phyloP scores from a whole-genome alignment of 2,329 filamentous ascomycete genomes.

The Penicillium thymicola region DNA sequence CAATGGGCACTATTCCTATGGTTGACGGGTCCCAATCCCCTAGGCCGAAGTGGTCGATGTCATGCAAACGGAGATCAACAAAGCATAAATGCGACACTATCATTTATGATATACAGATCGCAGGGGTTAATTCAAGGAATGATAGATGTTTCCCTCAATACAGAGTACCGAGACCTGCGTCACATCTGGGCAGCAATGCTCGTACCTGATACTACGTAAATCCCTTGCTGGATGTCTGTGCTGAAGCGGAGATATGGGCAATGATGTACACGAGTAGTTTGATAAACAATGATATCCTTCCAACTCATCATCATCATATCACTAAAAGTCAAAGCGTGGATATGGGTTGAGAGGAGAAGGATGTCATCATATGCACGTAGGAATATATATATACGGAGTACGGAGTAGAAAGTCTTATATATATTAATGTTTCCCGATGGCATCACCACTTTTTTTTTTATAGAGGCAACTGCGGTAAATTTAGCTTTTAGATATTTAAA shows the following conservation, averaged over 20 bases:
- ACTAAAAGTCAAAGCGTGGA: conserved; percentile 2
- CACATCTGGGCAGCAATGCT: conserved; percentile 12
- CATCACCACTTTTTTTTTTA: conserved; percentile 11
- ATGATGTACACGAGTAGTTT: neutral
- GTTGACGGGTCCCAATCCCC: conserved; percentile 8
- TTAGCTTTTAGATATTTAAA: neutral
- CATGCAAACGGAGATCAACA: conserved; percentile 13
- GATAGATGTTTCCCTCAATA: conserved; percentile 7
- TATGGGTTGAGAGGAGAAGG: neutral
- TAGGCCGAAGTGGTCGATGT: conserved; percentile 19
- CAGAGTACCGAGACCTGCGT: conserved; percentile 8
- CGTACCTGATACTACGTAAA: neutral
- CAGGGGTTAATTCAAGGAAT: conserved; percentile 17
- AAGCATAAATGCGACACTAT: neutral
- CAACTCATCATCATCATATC: conserved; percentile 4
- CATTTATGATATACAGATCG: neutral
- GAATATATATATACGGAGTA: neutral
- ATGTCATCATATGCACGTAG: conserved; percentile 23
- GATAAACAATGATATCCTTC: neutral
- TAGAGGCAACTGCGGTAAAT: neutral
- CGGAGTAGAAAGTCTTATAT: neutral
- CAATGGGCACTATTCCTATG: conserved; percentile 18
- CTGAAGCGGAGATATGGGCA: neutral
- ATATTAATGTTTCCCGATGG: neutral
- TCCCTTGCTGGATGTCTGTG: conserved; percentile 19